Conservation (phyloP, 768 basidiomycete species). For the Steccherinum ochraceum region DNA sequence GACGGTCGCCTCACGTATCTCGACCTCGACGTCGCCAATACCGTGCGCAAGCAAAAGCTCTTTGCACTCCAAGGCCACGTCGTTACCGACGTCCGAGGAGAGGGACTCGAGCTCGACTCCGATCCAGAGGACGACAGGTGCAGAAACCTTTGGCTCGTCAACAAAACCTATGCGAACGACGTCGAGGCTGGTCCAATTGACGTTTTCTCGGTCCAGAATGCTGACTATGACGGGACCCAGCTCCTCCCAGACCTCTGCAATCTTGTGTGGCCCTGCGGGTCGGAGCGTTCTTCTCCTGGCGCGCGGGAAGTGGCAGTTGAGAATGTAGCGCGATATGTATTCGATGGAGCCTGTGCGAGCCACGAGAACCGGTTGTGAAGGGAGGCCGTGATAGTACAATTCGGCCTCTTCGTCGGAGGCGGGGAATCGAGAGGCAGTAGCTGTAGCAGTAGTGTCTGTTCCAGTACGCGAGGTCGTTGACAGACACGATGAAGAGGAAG, state of each 20-base stretch:
- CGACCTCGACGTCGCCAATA: conserved; percentile 27
- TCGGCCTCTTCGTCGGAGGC: too few species aligned
- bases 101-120: conserved; percentile 27
- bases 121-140: conserved; percentile 26
- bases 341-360: too few species aligned
- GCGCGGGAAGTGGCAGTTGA: too few species aligned
- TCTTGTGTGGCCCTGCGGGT: too few species aligned
- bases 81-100: conserved; percentile 19
- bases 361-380: too few species aligned
- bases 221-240: conserved; percentile 9
- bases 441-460: too few species aligned
- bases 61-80: conserved; percentile 18
- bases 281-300: too few species aligned
- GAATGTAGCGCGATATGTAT: too few species aligned
- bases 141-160: conserved; percentile 11
- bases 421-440: too few species aligned
- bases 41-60: conserved; percentile 16
- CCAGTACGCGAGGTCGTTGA: too few species aligned
- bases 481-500: too few species aligned
- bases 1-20: conserved; percentile 23
- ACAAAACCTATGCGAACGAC: conserved; percentile 13
- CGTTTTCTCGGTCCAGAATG: conserved; percentile 11
- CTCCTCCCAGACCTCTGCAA: conserved; percentile 14
- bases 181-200: conserved; percentile 15
- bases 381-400: too few species aligned